Conservation (phyloP, 345 rosid species). For the Brassica carinata region DNA sequence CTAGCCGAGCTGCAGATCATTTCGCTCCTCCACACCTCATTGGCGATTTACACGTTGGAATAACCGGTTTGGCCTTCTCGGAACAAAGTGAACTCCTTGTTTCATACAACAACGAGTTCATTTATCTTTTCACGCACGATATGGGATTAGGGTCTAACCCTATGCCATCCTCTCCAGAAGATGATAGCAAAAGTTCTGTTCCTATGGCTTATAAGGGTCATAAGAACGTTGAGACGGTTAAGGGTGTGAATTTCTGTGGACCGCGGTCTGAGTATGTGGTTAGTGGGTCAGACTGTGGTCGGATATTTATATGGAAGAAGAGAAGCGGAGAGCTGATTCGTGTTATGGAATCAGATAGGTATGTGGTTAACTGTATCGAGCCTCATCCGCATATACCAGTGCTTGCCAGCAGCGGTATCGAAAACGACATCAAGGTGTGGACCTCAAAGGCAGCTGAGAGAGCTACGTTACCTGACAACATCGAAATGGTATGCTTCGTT, state of each 20-base stretch:
- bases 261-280: constrained; percentile 86
- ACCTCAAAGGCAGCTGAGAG: constrained; percentile 68
- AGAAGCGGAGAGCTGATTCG: constrained; percentile 75
- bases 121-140: constrained; percentile 67
- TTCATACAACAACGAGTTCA: constrained; percentile 71
- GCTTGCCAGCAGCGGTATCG: constrained; percentile 90
- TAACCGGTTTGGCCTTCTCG: constrained; percentile 90
- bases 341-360: constrained; percentile 75
- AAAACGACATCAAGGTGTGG: constrained; percentile 85
- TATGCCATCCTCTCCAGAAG: constrained; percentile 23
- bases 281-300: constrained; percentile 97
- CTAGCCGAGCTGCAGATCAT: constrained; percentile 54
- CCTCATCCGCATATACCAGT: constrained; percentile 73
- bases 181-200: constrained; percentile 34
- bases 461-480: constrained; percentile 65
- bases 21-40: constrained; percentile 78
- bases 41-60: constrained; percentile 61
- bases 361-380: constrained; percentile 81
- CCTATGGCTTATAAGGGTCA: constrained; percentile 85
- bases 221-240: constrained; percentile 69
- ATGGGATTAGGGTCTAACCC: constrained; percentile 83
- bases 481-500: constrained; percentile 59
- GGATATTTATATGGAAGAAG: constrained; percentile 90
- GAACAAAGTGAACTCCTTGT: constrained; percentile 90
- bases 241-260: constrained; percentile 87